These are phyloP conservation scores for Bifiguratus adelaidae DNA, from an alignment of 192 early-diverging fungal species.

Conservation along the genomic window DNA sequence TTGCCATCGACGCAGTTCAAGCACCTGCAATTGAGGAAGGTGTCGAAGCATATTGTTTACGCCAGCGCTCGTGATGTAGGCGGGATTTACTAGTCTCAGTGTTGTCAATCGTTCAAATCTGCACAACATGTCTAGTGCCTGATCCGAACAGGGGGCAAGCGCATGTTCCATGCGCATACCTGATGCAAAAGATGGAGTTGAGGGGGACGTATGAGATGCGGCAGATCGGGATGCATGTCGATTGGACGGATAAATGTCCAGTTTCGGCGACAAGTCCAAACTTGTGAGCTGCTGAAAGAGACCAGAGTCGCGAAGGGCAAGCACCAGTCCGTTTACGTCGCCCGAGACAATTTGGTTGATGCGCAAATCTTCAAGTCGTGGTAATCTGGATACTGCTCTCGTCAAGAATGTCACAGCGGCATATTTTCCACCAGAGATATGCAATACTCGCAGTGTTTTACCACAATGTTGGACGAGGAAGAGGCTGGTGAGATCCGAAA, in stretches of 20 bases:
- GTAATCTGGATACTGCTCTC: not conserved
- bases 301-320: not conserved
- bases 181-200: not conserved
- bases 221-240: not conserved
- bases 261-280: not conserved
- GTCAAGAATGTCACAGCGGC: not conserved
- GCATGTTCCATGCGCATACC: not conserved
- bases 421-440: not conserved
- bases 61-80: not conserved
- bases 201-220: not conserved
- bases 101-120: not conserved
- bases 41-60: not conserved
- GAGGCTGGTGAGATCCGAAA: not conserved
- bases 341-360: not conserved
- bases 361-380: not conserved
- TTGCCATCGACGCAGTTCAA: not conserved
- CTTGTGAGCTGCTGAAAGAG: too few species aligned
- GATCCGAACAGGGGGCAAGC: not conserved
- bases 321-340: not conserved
- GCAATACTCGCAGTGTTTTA: not conserved
- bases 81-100: not conserved
- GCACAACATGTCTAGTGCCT: not conserved
- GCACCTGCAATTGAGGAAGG: not conserved
- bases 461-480: not conserved
- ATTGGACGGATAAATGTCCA: not conserved